Percentiles rank a stretch among this genome's conserved stretches.
Conservation (phyloP, 768 basidiomycete species). For the Pisolithus marmoratus region DNA sequence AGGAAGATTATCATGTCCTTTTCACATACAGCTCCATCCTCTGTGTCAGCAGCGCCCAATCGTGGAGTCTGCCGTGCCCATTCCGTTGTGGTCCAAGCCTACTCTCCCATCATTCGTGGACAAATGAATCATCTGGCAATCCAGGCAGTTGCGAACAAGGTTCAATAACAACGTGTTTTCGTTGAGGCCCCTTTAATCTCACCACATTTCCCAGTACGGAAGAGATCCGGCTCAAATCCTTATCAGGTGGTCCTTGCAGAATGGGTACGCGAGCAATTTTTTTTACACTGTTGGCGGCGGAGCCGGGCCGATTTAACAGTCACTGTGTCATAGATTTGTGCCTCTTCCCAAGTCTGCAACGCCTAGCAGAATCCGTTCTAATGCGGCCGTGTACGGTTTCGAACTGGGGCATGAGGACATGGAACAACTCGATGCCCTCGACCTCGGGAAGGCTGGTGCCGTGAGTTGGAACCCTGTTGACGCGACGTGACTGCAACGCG, state of each 20-base stretch:
- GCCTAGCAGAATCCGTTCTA: slow-evolving; percentile 63
- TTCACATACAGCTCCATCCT: slow-evolving; percentile 56
- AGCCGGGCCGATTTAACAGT: neutral
- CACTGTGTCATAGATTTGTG: slow-evolving; percentile 46
- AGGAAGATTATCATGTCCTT: slow-evolving; percentile 5
- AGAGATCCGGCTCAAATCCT: slow-evolving; percentile 75
- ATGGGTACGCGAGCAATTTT: slow-evolving; percentile 45
- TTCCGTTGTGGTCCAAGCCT: slow-evolving; percentile 64
- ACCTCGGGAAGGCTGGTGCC: slow-evolving; percentile 67
- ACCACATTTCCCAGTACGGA: slow-evolving; percentile 35
- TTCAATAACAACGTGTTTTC: slow-evolving; percentile 18
- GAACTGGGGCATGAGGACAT: slow-evolving; percentile 63
- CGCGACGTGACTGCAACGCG: slow-evolving; percentile 22
- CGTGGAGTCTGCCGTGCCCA: slow-evolving; percentile 61
- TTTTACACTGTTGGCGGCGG: neutral
- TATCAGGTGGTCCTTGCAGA: slow-evolving; percentile 87
- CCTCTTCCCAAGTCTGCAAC: slow-evolving; percentile 81
- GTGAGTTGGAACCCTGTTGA: slow-evolving; percentile 85
- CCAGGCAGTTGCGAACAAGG: slow-evolving; percentile 53
- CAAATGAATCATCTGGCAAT: slow-evolving; percentile 49
- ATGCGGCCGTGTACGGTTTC: slow-evolving; percentile 73
- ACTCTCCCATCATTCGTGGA: slow-evolving; percentile 69
- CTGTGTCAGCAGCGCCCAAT: slow-evolving; percentile 78
- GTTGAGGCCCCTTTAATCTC: slow-evolving; percentile 4
- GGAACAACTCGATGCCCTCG: slow-evolving; percentile 56